A percentile compares a stretch with the other conserved stretches of the same genome.
phyloP scores from a whole-genome alignment of 495 filamentous ascomycete species.

The Daldinia concentrica region DNA sequence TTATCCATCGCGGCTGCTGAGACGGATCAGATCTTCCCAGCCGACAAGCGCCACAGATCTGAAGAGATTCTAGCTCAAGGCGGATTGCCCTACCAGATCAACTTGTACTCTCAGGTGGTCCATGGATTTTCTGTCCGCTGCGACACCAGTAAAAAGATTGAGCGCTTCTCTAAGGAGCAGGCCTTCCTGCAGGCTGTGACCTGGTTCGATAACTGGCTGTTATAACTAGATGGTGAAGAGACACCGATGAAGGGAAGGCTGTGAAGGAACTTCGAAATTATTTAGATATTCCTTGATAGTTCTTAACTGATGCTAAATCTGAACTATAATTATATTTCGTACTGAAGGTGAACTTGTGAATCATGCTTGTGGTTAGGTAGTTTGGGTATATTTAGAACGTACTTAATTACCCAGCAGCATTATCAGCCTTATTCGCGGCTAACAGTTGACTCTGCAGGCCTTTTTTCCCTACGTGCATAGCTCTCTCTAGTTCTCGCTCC shows the following conservation, averaged over 20 bases:
- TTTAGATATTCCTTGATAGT: neutral
- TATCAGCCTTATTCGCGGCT: constrained; percentile 29
- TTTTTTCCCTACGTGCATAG: constrained; percentile 78
- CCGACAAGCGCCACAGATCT: constrained; percentile 70
- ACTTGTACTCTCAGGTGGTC: constrained; percentile 74
- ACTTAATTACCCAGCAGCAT: constrained; percentile 11
- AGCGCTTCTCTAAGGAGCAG: constrained; percentile 85
- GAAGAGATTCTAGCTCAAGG: constrained; percentile 66
- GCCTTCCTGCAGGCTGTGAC: constrained; percentile 81
- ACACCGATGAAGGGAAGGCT: neutral
- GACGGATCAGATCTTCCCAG: constrained; percentile 81
- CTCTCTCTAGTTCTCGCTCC: constrained; percentile 79
- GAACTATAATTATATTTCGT: neutral
- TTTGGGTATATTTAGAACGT: neutral
- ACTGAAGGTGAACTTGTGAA: neutral
- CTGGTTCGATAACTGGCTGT: constrained; percentile 73
- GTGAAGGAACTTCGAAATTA: constrained; percentile 5
- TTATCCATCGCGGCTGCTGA: constrained; percentile 82
- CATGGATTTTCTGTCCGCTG: constrained; percentile 85
- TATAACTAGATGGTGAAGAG: constrained; percentile 43
- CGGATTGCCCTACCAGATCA: constrained; percentile 80
- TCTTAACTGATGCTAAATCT: no score
- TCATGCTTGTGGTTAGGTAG: neutral
- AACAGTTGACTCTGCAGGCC: constrained; percentile 73
- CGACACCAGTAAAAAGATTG: constrained; percentile 66